These are phyloP conservation scores for Candida ovalis DNA, from an alignment of 805 yeast genomes.

Conservation along the genomic window DNA sequence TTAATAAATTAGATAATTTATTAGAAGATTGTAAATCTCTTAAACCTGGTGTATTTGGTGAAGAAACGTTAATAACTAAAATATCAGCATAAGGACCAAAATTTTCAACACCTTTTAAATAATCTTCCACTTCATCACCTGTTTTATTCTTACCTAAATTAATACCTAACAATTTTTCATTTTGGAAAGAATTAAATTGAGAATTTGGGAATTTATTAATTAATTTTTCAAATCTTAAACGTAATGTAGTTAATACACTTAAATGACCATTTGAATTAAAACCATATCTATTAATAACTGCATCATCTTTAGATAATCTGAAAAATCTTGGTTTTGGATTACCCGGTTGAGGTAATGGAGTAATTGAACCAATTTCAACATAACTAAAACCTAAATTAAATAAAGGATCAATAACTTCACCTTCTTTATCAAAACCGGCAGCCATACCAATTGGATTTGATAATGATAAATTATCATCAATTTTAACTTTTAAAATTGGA, in stretches of 20 bases:
- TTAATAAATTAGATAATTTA: slow-evolving; percentile 64
- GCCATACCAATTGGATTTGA: slow-evolving; percentile 87
- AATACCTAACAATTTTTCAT: slow-evolving; percentile 67
- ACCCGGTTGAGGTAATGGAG: slow-evolving; percentile 92
- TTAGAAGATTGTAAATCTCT: slow-evolving; percentile 79
- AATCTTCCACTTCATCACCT: slow-evolving; percentile 88
- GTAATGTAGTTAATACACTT: slow-evolving; percentile 63
- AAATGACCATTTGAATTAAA: slow-evolving; percentile 90
- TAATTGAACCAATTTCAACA: slow-evolving; percentile 90
- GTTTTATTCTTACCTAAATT: slow-evolving; percentile 90
- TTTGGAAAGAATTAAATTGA: slow-evolving; percentile 43
- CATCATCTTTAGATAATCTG: slow-evolving; percentile 78
- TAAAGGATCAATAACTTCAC: slow-evolving; percentile 81
- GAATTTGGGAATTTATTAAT: slow-evolving; percentile 24
- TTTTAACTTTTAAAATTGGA: slow-evolving; percentile 37
- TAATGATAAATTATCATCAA: slow-evolving; percentile 57
- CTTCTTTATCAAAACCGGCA: slow-evolving; percentile 94
- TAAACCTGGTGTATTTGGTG: slow-evolving; percentile 95
- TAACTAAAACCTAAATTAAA: slow-evolving; percentile 79
- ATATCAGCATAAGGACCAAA: slow-evolving; percentile 87
- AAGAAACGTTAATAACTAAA: slow-evolving; percentile 84
- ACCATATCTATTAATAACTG: slow-evolving; percentile 92
- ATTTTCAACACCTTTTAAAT: slow-evolving; percentile 75
- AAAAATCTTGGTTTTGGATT: slow-evolving; percentile 92
- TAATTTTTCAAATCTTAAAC: slow-evolving; percentile 52